These are phyloP conservation scores for Gastrolobium villosum DNA, from an alignment of 306 rosid genomes.

Conservation along the genomic window DNA sequence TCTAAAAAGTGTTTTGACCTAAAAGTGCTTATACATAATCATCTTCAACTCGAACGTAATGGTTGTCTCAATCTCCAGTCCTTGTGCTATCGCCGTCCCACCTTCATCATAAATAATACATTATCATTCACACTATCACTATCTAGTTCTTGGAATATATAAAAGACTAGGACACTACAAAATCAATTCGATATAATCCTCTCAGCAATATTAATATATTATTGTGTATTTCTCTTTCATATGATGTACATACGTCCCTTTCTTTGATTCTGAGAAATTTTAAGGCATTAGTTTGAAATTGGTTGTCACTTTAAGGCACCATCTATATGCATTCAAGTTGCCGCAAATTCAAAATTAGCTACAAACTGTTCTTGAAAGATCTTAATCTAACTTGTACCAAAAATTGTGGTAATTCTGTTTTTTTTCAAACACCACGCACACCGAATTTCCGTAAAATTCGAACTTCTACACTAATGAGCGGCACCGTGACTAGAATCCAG, in stretches of 20 bases:
- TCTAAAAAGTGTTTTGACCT: constrained; percentile 34
- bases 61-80: constrained; percentile 49
- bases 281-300: constrained; percentile 43
- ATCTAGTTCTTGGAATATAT: constrained; percentile 42
- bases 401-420: not conserved
- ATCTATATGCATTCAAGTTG: constrained; percentile 26
- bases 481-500: no score
- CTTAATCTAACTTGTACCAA: not conserved
- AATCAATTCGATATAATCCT: constrained; percentile 37
- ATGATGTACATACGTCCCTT: constrained; percentile 16
- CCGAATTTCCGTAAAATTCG: no score
- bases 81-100: constrained; percentile 37
- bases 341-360: constrained; percentile 1
- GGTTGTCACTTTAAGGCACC: constrained; percentile 44
- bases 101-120: constrained; percentile 47
- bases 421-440: not conserved
- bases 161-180: constrained; percentile 31
- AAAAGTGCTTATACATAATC: constrained; percentile 41
- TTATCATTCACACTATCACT: constrained; percentile 39
- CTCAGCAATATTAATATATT: constrained; percentile 6
- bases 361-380: not conserved
- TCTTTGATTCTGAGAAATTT: constrained; percentile 27
- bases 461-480: no score
- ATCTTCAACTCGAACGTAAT: constrained; percentile 17
- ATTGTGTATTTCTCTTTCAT: constrained; percentile 8